Evolutionary conservation across 2,329 filamentous ascomycete genomes (phyloP).

Genomic region (Teratosphaeria destructans): DNA sequence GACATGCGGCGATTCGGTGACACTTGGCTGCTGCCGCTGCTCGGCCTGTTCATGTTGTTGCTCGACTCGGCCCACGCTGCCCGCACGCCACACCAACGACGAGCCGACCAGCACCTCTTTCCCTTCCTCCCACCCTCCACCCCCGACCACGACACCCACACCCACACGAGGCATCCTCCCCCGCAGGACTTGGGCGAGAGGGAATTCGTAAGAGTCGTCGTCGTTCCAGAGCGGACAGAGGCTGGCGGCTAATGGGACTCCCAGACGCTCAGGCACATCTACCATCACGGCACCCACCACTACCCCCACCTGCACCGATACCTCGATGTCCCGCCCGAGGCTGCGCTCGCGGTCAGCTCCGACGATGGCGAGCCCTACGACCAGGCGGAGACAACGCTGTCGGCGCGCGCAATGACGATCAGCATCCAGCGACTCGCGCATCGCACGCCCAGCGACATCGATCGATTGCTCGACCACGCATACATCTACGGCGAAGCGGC

Average conservation of each 20-base stretch:
- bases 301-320: constrained; percentile 69
- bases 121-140: neutral
- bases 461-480: constrained; percentile 65
- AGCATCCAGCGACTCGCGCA: constrained; percentile 75
- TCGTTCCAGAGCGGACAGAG: neutral
- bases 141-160: neutral
- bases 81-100: constrained; percentile 9
- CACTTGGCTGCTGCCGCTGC: constrained; percentile 10
- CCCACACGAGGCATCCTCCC: neutral
- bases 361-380: constrained; percentile 23
- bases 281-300: constrained; percentile 76
- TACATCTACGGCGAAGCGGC: constrained; percentile 58
- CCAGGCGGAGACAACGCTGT: constrained; percentile 35
- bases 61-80: constrained; percentile 11
- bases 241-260: neutral
- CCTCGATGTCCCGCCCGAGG: constrained; percentile 56
- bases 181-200: constrained; percentile 11
- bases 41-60: constrained; percentile 8
- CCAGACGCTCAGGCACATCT: constrained; percentile 71
- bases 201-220: constrained; percentile 18
- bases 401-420: constrained; percentile 30
- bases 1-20: constrained; percentile 11
- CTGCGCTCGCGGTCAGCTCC: constrained; percentile 25
- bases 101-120: neutral
- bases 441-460: constrained; percentile 63